Evolutionary conservation across 805 yeast species (phyloP), one percentile per base, ranked within the genome.

Genomic region (Zygosaccharomyces lentus): DNA sequence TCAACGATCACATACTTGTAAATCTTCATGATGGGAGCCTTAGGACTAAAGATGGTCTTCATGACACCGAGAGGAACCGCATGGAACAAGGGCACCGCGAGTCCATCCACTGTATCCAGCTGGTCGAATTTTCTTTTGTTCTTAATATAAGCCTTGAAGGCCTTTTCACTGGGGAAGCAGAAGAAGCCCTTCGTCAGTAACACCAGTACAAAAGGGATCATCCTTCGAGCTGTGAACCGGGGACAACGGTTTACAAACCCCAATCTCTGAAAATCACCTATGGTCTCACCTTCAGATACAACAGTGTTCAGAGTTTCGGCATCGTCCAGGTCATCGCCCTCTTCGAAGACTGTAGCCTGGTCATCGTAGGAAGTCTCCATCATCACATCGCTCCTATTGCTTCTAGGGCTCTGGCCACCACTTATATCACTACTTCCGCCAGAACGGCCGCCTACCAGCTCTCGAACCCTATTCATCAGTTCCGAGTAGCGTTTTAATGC

Each of bases 11-110:
- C 40, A 39, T 53, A 67, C 38, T 59, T 63, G 47, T 61, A 61
- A 9, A 70, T 59, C 9, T 59, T 61, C 56, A 65, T 49, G 2
- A 62, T 48, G 1, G 70, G 67, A 1, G 54, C 41, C 30, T 52
- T 56, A 3, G 47, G 50, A 46, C 55, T 58, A 38, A 69, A 66
- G 12, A 66, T 55, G 0, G 66, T 55, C 45, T 63, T 58, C 38
- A 65, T 45, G 2, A 61, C 44, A 32, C 57, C 61, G 9, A 64
- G 53, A 1, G 67, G 51, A 2, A 58, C 47, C 2, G 65, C 60
- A 41, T 70, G 72, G 24, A 68, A 56, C 2, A 69, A 34, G 3
- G 74, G 74, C 24, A 65, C 44, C 0, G 71, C 73, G 1, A 65
- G 53, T 17, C 62, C 64, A 9, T 46, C 49, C 2, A 45, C 42